These are phyloP conservation scores for Malassezia cuniculi DNA, from an alignment of 1,284 basidiomycete species.

Conservation along the genomic window DNA sequence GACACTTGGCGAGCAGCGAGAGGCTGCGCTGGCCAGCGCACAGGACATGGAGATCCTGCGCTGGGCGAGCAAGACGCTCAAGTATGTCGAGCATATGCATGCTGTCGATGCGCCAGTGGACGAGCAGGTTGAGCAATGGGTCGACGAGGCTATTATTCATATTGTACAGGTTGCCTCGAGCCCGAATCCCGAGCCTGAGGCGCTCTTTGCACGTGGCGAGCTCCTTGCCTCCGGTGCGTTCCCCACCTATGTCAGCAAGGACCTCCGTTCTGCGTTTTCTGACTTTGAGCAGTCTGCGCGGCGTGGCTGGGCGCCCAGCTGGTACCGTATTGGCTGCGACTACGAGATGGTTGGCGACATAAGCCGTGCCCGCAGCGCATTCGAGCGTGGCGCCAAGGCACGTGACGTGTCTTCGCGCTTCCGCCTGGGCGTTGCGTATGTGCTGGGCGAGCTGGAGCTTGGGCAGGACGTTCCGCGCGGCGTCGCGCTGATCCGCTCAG, in stretches of 20 bases:
- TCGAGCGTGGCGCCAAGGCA: conserved; percentile 60
- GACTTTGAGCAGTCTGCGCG: conserved; percentile 53
- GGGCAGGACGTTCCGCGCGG: conserved; percentile 53
- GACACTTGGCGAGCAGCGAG: conserved; percentile 20
- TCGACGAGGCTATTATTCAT: conserved; percentile 51
- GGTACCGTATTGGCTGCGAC: conserved; percentile 79
- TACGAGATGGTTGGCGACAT: conserved; percentile 74
- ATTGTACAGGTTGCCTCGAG: conserved; percentile 25
- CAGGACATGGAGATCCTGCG: conserved; percentile 55
- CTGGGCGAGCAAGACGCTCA: conserved; percentile 68
- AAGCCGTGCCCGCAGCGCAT: conserved; percentile 62
- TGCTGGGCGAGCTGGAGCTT: conserved; percentile 71
- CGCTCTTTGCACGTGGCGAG: conserved; percentile 61
- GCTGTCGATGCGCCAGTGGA: conserved; percentile 51
- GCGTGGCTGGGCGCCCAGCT: conserved; percentile 47
- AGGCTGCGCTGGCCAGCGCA: conserved; percentile 26
- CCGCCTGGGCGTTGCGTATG: conserved; percentile 63
- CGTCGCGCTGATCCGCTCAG: conserved; percentile 60
- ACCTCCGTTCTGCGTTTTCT: conserved; percentile 67
- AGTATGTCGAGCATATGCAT: conserved; percentile 55
- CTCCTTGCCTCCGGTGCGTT: conserved; percentile 57
- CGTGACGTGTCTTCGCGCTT: conserved; percentile 65
- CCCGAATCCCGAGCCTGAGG: conserved; percentile 54
- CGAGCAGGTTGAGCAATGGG: conserved; percentile 54
- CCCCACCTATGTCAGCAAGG: conserved; percentile 49